Percentiles rank a stretch among this genome's conserved stretches.
These are phyloP conservation scores for Tylopilus intermedius DNA, from an alignment of 768 basidiomycete genomes.

Conservation along the genomic window DNA sequence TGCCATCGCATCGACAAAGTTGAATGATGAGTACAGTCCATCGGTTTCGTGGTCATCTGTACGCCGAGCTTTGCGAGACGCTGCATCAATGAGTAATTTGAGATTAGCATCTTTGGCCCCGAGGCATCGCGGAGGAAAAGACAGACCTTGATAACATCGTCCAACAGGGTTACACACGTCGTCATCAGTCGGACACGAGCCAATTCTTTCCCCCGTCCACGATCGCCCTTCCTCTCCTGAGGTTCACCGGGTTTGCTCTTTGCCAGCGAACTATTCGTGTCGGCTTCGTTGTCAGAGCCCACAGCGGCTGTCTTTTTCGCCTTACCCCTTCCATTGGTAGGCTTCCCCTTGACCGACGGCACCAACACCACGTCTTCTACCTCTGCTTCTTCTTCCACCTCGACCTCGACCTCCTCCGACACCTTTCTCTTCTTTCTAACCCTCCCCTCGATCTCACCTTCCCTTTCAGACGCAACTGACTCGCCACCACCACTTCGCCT, in stretches of 20 bases:
- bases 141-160: constrained; percentile 57
- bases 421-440: constrained; percentile 17
- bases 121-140: background rate
- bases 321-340: constrained; percentile 7
- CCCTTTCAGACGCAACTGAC: constrained; percentile 8
- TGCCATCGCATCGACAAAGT: constrained; percentile 53
- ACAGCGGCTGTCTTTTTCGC: background rate
- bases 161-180: constrained; percentile 57
- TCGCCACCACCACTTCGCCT: constrained; percentile 32
- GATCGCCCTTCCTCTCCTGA: constrained; percentile 13
- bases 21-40: constrained; percentile 76
- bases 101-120: background rate
- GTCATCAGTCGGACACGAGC: constrained; percentile 51
- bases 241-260: constrained; percentile 4
- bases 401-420: constrained; percentile 10
- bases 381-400: constrained; percentile 24
- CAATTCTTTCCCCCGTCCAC: constrained; percentile 1
- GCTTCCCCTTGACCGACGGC: constrained; percentile 10
- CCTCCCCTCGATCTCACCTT: constrained; percentile 19
- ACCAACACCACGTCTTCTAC: constrained; percentile 15
- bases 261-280: background rate
- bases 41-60: constrained; percentile 52
- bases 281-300: constrained; percentile 4
- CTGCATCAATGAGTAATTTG: constrained; percentile 32
- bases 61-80: constrained; percentile 61